phyloP scores from a whole-genome alignment of 192 early-diverging fungal species.

The Coemansia umbellata region DNA sequence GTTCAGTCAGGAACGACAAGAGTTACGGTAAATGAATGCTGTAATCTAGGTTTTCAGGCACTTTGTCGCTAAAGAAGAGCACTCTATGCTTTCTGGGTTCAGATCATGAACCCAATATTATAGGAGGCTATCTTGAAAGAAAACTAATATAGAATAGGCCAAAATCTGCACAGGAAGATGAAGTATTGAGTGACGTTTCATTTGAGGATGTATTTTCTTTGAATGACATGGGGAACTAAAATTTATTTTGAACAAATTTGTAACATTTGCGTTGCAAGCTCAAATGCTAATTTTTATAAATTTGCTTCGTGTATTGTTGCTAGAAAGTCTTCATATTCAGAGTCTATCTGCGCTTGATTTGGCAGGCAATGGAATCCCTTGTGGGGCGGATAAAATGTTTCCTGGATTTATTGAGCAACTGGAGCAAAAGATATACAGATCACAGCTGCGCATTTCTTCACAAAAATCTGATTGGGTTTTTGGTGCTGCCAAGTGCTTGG shows the following conservation, averaged over 20 bases:
- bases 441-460: neutral
- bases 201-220: constrained; percentile 31
- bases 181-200: neutral
- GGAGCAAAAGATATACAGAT: neutral
- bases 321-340: constrained; percentile 3
- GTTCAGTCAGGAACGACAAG: constrained; percentile 2
- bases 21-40: neutral
- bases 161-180: neutral
- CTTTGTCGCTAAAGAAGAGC: constrained; percentile 4
- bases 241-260: too few species aligned
- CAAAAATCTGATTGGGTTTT: constrained; percentile 1
- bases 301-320: too few species aligned
- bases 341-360: constrained; percentile 4
- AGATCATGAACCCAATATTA: neutral
- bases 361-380: constrained; percentile 13
- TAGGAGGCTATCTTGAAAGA: neutral
- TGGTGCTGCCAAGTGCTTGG: constrained; percentile 26
- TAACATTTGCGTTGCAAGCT: too few species aligned
- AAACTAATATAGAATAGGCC: neutral
- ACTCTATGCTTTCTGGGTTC: constrained; percentile 9
- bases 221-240: too few species aligned
- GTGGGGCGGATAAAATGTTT: constrained; percentile 6
- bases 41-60: neutral
- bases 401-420: constrained; percentile 14
- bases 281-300: too few species aligned